Percentiles rank a stretch among this genome's conserved stretches.
Conservation (phyloP, 768 basidiomycete species). For the Daedalea quercina region DNA sequence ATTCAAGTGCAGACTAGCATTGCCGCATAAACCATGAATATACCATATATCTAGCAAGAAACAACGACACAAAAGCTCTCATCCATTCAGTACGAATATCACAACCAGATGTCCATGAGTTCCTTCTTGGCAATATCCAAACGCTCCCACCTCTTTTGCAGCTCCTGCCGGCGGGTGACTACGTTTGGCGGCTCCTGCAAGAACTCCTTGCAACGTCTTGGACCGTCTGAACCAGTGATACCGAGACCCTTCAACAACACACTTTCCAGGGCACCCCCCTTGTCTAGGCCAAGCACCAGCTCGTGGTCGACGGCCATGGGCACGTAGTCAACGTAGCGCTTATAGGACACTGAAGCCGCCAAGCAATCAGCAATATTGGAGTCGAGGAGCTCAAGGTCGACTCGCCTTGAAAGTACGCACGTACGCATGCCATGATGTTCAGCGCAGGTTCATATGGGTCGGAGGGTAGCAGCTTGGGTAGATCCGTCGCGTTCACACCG, state of each 20-base stretch:
- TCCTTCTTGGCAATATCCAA: slow-evolving; percentile 40
- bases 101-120: slow-evolving; percentile 21
- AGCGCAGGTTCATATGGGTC: slow-evolving; percentile 53
- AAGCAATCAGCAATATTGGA: not conserved
- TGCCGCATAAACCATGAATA: not conserved
- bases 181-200: slow-evolving; percentile 45
- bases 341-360: slow-evolving; percentile 32
- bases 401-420: slow-evolving; percentile 71
- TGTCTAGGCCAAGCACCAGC: slow-evolving; percentile 45
- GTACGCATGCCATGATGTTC: slow-evolving; percentile 62
- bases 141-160: slow-evolving; percentile 45
- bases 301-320: slow-evolving; percentile 41
- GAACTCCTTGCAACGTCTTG: slow-evolving; percentile 41
- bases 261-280: slow-evolving; percentile 36
- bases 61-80: too few relatives aligned
- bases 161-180: slow-evolving; percentile 38
- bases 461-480: slow-evolving; percentile 42
- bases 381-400: not conserved
- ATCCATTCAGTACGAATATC: not conserved
- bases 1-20: too few relatives aligned
- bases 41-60: too few relatives aligned
- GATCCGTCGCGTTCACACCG: slow-evolving; percentile 32
- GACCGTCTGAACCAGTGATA: slow-evolving; percentile 41
- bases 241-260: slow-evolving; percentile 43
- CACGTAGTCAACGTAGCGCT: slow-evolving; percentile 37